Base-by-base conservation (phyloP, 768 basidiomycete species). In the Sarcomyxa edulis region DNA sequence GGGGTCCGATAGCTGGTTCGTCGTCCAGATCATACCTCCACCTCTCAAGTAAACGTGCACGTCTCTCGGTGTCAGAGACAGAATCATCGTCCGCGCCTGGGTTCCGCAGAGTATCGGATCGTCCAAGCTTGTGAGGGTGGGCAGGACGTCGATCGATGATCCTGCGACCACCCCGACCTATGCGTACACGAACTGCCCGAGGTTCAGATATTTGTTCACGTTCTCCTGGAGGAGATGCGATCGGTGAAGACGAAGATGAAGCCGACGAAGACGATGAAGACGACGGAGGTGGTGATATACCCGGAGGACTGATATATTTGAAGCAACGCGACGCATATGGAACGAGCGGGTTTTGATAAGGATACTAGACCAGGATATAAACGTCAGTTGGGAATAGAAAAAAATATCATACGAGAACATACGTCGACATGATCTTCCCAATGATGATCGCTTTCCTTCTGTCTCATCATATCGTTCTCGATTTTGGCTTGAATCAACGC, bases 341-440 rank as follows among this genome's bases (percentile, higher is more conserved):
- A 0, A 69, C 58, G 0, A 74, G 72, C 1, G 71, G 66, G 5
- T 78, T 66, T 53, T 92, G 85, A 52, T 84, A 93, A 1, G 84
- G 69, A 44, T 76, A 76, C 84, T 40, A 43, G 42, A 19, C n/a
- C n/a, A n/a, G n/a, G n/a, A n/a, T n/a, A n/a, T n/a, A 28, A 38
- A 22, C 14, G 33, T 22, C 11, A 12, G 5, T 41, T 20, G 19
- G 27, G 11, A 27, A 33, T 7, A 38, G 30, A 10, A 26, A 5
- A 18, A 11, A 32, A 22, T 25, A 18, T 2, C 9, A 7, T 32
- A 14, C 10, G 24, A 39, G 35, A 2, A 59, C 74, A 54, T 53
- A 90, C 86, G 60, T 96, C 93, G 46, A 89, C 71, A 37, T 71
- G 67, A 53, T 97, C 93, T 48, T 95, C 93, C 83, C 90, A 95